Evolutionary conservation across 2,329 filamentous ascomycete species (phyloP).

Genomic region (Colletotrichum phormii): DNA sequence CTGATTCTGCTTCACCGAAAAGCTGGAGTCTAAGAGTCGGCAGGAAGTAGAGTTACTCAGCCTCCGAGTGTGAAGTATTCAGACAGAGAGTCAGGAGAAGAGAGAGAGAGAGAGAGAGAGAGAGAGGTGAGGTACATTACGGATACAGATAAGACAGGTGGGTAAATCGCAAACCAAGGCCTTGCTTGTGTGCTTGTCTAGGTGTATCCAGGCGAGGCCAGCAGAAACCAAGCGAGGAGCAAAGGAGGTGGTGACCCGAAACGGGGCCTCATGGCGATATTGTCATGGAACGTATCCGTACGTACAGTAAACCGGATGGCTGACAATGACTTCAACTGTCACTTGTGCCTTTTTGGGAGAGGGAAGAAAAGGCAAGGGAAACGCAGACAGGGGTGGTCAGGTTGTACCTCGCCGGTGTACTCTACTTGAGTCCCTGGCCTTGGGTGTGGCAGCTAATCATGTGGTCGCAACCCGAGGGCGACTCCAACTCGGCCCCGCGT

Average conservation of each 20-base stretch:
- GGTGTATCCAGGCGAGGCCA: neutral
- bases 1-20: too few species aligned
- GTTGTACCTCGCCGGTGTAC: conserved; percentile 21
- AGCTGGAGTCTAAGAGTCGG: conserved; percentile 19
- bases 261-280: conserved; percentile 29
- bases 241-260: conserved; percentile 11
- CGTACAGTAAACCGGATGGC: neutral
- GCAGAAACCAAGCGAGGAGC: neutral
- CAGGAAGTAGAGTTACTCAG: conserved; percentile 15
- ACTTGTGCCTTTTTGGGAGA: neutral
- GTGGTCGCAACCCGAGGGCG: conserved; percentile 25
- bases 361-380: neutral
- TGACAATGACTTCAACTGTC: neutral
- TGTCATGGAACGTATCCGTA: conserved; percentile 18
- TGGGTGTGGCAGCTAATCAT: conserved; percentile 30
- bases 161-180: conserved; percentile 20
- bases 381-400: neutral
- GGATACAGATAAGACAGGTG: neutral
- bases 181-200: neutral
- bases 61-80: neutral
- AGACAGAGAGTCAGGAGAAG: neutral
- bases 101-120: neutral
- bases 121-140: too few species aligned
- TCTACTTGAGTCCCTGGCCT: conserved; percentile 16
- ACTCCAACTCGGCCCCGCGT: conserved; percentile 25